Evolutionary conservation across 1,284 basidiomycete genomes (phyloP), one percentile per base, ranked within the genome.

Genomic region (Microbotryomycetes sp.): DNA sequence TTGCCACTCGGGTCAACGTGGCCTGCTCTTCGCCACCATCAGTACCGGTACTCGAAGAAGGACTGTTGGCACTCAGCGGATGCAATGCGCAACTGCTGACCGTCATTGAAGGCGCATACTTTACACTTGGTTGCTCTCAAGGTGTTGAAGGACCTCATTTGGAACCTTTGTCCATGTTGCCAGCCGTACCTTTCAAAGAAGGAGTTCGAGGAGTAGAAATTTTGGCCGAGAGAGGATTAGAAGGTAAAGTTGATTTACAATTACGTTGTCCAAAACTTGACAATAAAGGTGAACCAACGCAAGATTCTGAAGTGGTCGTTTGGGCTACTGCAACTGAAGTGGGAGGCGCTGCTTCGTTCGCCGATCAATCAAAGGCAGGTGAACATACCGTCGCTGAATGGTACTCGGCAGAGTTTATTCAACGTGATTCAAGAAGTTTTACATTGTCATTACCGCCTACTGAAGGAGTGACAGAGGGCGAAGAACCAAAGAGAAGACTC

Each of bases 1-100:
- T 71, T 49, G 59, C 62, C 28, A 50, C 60, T 6, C 45, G 56
- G 15, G 66, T 69, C 60, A 66, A 62, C 58, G 65, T 67, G 45
- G 69, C 70, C 16, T 71, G 70, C 49, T 66, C 70, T 0, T 67
- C 69, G n/a, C 68, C 70, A 16, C 70, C 69, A 4, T 67, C 65
- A 45, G 59, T 63, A 16, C 58, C 65, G 0, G 68, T 68, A n/a
- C 67, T 71, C 56, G 69, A 71, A 49, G 69, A 70, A 48, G 70
- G 67, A 19, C 57, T 71, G 16, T 60, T 70, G 48, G 65, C 65
- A 25, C 56, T 71, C 45, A 61, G 54, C 45, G 67, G 65, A 15
- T 71, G 70, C 64, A 67, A 65, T 50, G 66, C 63, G 6, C 70
- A 71, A 51, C 55, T 70, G 28, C 58, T 71, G n/a, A 70, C 67